A percentile compares a stretch with the other conserved stretches of the same genome.
These are phyloP conservation scores for Eucalyptus fibrosa DNA, from an alignment of 345 rosid species.

Conservation along the genomic window DNA sequence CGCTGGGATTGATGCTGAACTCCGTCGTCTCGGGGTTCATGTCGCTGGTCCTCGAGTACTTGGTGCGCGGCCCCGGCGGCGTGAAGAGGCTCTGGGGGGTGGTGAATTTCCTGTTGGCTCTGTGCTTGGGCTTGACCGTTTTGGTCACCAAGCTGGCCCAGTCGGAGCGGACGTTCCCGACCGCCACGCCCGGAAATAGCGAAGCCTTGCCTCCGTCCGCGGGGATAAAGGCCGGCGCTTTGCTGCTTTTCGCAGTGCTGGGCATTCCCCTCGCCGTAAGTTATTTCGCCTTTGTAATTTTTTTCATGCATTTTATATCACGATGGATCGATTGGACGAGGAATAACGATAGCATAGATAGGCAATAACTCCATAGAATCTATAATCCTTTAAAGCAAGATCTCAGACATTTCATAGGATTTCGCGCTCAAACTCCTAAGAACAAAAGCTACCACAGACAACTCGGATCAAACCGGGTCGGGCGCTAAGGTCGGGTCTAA, in stretches of 20 bases:
- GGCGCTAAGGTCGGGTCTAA: neutral
- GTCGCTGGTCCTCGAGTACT: constrained; percentile 15
- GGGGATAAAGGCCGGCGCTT: neutral
- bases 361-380: neutral
- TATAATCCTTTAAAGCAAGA: neutral
- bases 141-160: neutral
- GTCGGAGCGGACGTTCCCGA: neutral
- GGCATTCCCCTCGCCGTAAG: constrained; percentile 3
- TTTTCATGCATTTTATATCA: neutral
- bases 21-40: constrained; percentile 19
- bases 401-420: neutral
- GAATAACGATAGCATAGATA: neutral
- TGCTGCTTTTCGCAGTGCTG: neutral
- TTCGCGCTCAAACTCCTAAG: neutral
- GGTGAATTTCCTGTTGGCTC: neutral
- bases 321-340: neutral
- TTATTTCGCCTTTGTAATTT: neutral
- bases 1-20: constrained; percentile 32
- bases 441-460: neutral
- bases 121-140: neutral
- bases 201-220: neutral
- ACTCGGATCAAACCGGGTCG: neutral
- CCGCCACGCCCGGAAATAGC: neutral
- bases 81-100: constrained; percentile 3
- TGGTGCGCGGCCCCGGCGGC: constrained; percentile 10